These are phyloP conservation scores for Amaranthus cruentus DNA, from an alignment of 148 eudicot species.

Conservation along the genomic window DNA sequence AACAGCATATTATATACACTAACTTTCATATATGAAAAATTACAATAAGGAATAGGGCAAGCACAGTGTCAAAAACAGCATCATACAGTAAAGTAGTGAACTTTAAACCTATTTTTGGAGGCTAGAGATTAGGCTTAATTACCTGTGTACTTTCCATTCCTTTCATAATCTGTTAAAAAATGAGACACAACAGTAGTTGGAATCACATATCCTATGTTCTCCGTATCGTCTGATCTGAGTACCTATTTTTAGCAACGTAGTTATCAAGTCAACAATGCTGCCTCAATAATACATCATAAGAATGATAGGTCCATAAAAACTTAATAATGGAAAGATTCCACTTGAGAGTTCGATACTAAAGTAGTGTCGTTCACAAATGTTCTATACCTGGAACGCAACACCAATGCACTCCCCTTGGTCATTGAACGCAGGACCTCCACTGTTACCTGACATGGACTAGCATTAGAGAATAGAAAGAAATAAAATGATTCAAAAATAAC, in stretches of 20 bases:
- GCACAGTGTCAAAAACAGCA: no score
- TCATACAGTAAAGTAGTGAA: no score
- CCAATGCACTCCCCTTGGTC: conserved; percentile 96
- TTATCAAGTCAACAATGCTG: conserved; percentile 10
- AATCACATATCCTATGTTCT: conserved; percentile 95
- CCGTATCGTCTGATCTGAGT: conserved; percentile 83
- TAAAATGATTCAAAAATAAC: neutral
- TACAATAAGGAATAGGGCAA: no score
- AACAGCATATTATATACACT: no score
- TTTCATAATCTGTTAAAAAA: conserved; percentile 81
- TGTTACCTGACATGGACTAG: conserved; percentile 60
- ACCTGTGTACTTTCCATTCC: conserved; percentile 95
- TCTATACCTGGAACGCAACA: conserved; percentile 90
- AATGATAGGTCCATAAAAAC: neutral
- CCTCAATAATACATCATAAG: conserved; percentile 2
- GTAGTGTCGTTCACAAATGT: neutral
- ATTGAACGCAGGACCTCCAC: conserved; percentile 99
- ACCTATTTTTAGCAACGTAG: conserved; percentile 46
- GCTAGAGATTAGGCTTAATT: neutral
- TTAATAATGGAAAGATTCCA: neutral
- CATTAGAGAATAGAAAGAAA: conserved; percentile 20
- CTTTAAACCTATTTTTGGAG: no score
- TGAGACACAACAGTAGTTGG: conserved; percentile 93
- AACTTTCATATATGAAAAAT: no score
- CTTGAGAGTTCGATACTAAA: neutral